Evolutionary conservation across 768 basidiomycete species (phyloP).

Genomic region (Sarcomyxa edulis): DNA sequence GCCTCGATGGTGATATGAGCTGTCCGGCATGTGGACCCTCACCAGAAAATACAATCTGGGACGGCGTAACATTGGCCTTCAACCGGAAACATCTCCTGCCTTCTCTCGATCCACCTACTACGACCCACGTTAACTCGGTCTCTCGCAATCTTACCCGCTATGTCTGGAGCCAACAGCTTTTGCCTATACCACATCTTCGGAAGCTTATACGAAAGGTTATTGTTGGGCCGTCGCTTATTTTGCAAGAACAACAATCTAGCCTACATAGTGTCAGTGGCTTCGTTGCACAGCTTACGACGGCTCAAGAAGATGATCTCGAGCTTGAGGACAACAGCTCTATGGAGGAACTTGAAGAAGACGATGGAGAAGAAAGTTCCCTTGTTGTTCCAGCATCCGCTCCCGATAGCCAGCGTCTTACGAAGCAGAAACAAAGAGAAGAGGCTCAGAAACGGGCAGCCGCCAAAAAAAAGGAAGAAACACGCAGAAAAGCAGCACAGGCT

Average conservation of each 20-base stretch:
- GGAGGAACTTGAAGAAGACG: conserved; percentile 1
- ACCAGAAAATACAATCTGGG: conserved; percentile 26
- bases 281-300: too few species aligned
- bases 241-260: too few species aligned
- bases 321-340: conserved; percentile 1
- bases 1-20: conserved; percentile 16
- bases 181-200: conserved; percentile 4
- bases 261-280: too few species aligned
- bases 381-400: too few species aligned
- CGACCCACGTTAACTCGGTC: conserved; percentile 6
- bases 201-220: conserved; percentile 5
- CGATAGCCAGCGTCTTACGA: too few species aligned
- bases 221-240: not conserved
- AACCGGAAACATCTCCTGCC: conserved; percentile 18
- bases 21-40: conserved; percentile 20
- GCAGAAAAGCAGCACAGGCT: not conserved
- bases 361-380: too few species aligned
- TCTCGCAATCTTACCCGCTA: conserved; percentile 6
- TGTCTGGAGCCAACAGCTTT: conserved; percentile 4
- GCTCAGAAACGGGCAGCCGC: too few species aligned
- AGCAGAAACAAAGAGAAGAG: too few species aligned
- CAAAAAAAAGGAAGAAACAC: too few species aligned
- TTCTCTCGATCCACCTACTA: conserved; percentile 21
- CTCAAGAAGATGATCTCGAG: too few species aligned
- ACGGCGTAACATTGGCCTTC: conserved; percentile 26